phyloP scores from a whole-genome alignment of 192 early-diverging fungal species.

The Spizellomyces punctatus region DNA sequence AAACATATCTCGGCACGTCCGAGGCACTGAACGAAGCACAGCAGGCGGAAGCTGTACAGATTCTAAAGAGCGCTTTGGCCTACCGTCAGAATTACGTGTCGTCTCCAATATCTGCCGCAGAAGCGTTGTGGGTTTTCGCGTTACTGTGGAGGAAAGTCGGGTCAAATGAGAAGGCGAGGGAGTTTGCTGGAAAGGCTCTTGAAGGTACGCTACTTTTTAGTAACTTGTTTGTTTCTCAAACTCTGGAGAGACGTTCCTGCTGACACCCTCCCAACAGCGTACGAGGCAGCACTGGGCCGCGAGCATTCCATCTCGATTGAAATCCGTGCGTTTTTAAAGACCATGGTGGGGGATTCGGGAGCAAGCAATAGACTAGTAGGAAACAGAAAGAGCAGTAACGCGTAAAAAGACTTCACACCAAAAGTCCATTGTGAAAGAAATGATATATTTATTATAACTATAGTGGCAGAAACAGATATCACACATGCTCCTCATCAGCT shows the following conservation, averaged over 20 bases:
- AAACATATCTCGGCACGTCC: background rate
- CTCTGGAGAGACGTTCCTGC: too few species aligned
- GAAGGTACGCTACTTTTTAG: slow-evolving; percentile 32
- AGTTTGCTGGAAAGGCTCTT: slow-evolving; percentile 40
- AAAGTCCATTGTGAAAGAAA: too few species aligned
- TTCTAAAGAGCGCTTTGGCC: slow-evolving; percentile 41
- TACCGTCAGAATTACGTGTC: slow-evolving; percentile 27
- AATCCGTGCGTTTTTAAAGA: slow-evolving; percentile 46
- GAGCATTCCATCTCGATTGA: slow-evolving; percentile 51
- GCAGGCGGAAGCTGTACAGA: slow-evolving; percentile 54
- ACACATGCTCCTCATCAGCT: too few species aligned
- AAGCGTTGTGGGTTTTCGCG: slow-evolving; percentile 37
- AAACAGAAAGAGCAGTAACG: too few species aligned
- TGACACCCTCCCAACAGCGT: slow-evolving; percentile 22
- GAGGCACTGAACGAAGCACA: slow-evolving; percentile 39
- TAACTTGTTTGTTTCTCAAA: background rate
- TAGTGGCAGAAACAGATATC: too few species aligned
- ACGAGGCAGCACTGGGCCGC: slow-evolving; percentile 45
- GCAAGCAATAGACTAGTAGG: background rate
- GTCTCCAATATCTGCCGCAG: slow-evolving; percentile 18
- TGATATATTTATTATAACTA: too few species aligned
- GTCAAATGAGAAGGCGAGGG: slow-evolving; percentile 36
- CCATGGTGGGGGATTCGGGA: slow-evolving; percentile 18
- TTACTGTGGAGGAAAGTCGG: slow-evolving; percentile 32
- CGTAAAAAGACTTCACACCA: too few species aligned